Conservation (phyloP, 768 basidiomycete species). For the Tylopilus intermedius region DNA sequence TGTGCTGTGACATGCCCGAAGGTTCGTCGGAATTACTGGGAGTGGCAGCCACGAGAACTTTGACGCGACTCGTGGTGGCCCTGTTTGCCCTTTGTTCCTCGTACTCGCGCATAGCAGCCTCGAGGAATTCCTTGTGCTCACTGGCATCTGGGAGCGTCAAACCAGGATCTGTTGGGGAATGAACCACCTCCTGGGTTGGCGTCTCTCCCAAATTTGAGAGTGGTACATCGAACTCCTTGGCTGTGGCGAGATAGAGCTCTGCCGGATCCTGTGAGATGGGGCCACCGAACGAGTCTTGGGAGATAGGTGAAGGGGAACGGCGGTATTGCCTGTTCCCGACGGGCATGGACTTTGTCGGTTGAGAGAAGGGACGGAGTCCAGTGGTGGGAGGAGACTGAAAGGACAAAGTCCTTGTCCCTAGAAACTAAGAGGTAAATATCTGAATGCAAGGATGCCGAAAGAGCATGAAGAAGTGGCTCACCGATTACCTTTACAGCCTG, state of each 20-base stretch:
- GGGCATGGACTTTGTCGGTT: slow-evolving; percentile 21
- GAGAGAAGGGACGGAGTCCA: slow-evolving; percentile 12
- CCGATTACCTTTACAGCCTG: slow-evolving; percentile 26
- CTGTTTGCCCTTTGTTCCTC: slow-evolving; percentile 19
- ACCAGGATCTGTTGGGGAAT: slow-evolving; percentile 38
- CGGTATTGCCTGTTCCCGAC: slow-evolving; percentile 18
- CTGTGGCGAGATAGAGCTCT: slow-evolving; percentile 40
- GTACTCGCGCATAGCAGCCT: slow-evolving; percentile 22
- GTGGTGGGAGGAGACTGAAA: slow-evolving; percentile 29
- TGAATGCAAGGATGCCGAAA: slow-evolving; percentile 17
- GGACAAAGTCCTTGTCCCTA: slow-evolving; percentile 31
- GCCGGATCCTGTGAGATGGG: slow-evolving; percentile 45
- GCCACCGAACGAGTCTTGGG: slow-evolving; percentile 63
- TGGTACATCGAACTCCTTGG: slow-evolving; percentile 52
- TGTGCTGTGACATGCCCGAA: slow-evolving; percentile 13
- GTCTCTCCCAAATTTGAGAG: slow-evolving; percentile 48
- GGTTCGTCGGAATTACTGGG: slow-evolving; percentile 41
- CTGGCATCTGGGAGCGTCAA: slow-evolving; percentile 48
- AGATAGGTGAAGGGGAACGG: slow-evolving; percentile 37
- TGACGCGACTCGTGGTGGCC: slow-evolving; percentile 8
- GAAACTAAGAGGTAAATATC: slow-evolving; percentile 25
- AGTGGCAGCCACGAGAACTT: slow-evolving; percentile 49
- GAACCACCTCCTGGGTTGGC: slow-evolving; percentile 24
- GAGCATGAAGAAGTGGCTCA: slow-evolving; percentile 25
- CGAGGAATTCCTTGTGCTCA: slow-evolving; percentile 25